Conservation (phyloP, 768 basidiomycete species). For the Pleurotus citrinopileatus region DNA sequence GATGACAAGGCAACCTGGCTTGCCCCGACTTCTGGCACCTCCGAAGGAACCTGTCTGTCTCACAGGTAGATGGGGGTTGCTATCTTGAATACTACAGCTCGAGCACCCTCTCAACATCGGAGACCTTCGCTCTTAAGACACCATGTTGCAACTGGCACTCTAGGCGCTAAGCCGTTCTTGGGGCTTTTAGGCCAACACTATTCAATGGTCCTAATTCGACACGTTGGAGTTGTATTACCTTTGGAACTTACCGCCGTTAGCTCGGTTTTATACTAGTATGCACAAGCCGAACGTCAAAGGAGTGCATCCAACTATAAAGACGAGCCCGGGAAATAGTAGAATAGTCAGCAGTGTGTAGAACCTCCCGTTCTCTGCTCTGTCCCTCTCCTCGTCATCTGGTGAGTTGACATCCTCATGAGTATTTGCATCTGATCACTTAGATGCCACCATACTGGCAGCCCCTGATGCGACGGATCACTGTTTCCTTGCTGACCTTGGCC, state of each 20-base stretch:
- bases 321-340: background rate
- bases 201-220: conserved; percentile 6
- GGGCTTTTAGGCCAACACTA: background rate
- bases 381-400: conserved; percentile 7
- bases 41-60: background rate
- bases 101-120: no score
- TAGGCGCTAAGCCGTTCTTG: background rate
- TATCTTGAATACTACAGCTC: no score
- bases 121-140: no score
- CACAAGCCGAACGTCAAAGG: conserved; percentile 4
- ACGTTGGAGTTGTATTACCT: background rate
- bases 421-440: background rate
- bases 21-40: no score
- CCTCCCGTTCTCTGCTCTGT: conserved; percentile 8
- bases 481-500: conserved; percentile 10
- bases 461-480: conserved; percentile 7
- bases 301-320: background rate
- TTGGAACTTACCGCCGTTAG: background rate
- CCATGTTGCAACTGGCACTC: background rate
- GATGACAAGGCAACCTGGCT: no score
- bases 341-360: conserved; percentile 1
- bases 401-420: background rate
- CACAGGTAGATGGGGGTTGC: no score
- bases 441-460: no score
- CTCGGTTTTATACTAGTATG: background rate